Evolutionary conservation across 306 rosid genomes (phyloP).

Genomic region (Prunus persica): Prunus_persica_NCBIv2 NC_034009.1:41929001-41929500

Average conservation of each 20-base stretch:
- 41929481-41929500: constrained; percentile 27
- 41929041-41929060: not conserved
- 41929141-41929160: not conserved
- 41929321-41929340: not conserved
- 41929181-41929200: constrained; percentile 5
- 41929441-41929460: constrained; percentile 20
- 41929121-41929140: constrained; percentile 7
- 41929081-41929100: constrained; percentile 19
- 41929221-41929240: not conserved
- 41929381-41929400: not conserved
- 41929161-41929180: not conserved
- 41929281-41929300: too few relatives aligned
- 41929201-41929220: not conserved
- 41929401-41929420: not conserved
- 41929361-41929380: not conserved
- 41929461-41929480: constrained; percentile 14
- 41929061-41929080: constrained; percentile 13
- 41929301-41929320: too few relatives aligned
- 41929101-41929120: constrained; percentile 23
- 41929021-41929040: not conserved
- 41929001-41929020: not conserved
- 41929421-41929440: not conserved
- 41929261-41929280: not conserved
- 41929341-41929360: not conserved
- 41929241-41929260: too few relatives aligned